Evolutionary conservation across 805 yeast species (phyloP), one percentile per base, ranked within the genome.

Genomic region (Wickerhamiella shivajii): DNA sequence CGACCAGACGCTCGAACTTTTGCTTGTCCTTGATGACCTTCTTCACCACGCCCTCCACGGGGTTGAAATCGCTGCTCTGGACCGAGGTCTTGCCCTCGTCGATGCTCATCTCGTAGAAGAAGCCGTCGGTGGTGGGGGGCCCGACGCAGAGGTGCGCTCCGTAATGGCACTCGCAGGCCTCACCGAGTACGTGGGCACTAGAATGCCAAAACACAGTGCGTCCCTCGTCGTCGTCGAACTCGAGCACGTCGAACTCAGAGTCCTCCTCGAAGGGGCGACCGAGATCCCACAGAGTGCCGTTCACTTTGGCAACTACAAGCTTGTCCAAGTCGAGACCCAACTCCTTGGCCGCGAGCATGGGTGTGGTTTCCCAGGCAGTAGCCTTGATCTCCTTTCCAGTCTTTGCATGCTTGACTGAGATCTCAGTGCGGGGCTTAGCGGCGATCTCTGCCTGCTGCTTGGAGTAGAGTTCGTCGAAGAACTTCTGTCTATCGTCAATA

Each of bases 201-300:
- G 98, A 90, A 59, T 90, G 98, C 98, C 98, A 90, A 63, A 90
- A 90, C 22, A 87, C 97, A 44, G 74, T 73, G 56, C 77, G 81
- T 59, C 97, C 98, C 52, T 85, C 96, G n/a, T 79, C 79, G 40
- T 81, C 67, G 24, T 83, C 93, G 50, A 90, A 90, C 54, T 85
- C 96, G 53, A 83, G 70, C 50, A 84, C 76, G 55, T 83, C 90
- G 42, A 90, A 63, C 33, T 51, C 56, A 17, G 61, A 55, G 39
- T 69, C 64, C 40, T 70, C 77, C 60, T 90, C 98, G 33, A 90
- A 64, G 17, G 96, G 96, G 61, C 98, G 77, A 44, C 77, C 85
- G 50, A 90, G 66, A 62, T 90, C 98, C 97, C 98, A 90, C 47
- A 87, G 65, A 49, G 69, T 65, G 38, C 93, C 94, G 53, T 90